Evolutionary conservation across 2,329 filamentous ascomycete genomes (phyloP), one percentile per base, ranked within the genome.

Genomic region (Huntiella moniliformis): DNA sequence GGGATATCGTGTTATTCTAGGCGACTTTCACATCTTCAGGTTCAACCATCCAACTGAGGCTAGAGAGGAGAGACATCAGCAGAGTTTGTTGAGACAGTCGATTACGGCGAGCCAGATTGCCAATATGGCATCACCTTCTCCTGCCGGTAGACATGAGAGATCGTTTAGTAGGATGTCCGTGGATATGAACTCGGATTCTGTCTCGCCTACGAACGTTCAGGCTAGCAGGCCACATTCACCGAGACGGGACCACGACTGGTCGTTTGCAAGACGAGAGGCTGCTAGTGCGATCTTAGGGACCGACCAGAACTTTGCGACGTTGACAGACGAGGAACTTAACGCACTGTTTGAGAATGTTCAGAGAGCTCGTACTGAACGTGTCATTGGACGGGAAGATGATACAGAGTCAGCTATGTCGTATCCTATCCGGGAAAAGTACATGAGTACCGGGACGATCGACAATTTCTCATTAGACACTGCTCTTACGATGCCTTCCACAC

Each of bases 21-120:
- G 91, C 36, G 91, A 98, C 61, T 98, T 98, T 55, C 91, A 98
- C 60, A 98, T 98, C 51, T 96, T 98, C 64, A 73, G 91, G 47
- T 98, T 98, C 67, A 98, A 96, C 56, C 87, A 98, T 58, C 91
- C 91, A 0, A 81, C 94, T 68, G 91, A 98, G 63, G 91, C 91
- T 28, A 78, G 84, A 49, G 88, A 87, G 3, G 91, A 98, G 63
- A 70, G 91, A 46, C 87, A 85, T 10, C 85, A 94, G 56, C 77
- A 83, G 54, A 50, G 49, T 22, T 42, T 51, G 39, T 83, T 59
- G 7, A 57, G 82, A 51, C 77, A 85, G 57, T 92, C 87, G 1
- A 64, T 79, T 33, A 77, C 75, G 4, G 73, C 71, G 31, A 77
- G 62, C 53, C 73, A 78, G 54, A 58, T 80, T 16, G 69, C 71